These are phyloP conservation scores for Clathrus columnatus DNA, from an alignment of 768 basidiomycete genomes.

Conservation along the genomic window DNA sequence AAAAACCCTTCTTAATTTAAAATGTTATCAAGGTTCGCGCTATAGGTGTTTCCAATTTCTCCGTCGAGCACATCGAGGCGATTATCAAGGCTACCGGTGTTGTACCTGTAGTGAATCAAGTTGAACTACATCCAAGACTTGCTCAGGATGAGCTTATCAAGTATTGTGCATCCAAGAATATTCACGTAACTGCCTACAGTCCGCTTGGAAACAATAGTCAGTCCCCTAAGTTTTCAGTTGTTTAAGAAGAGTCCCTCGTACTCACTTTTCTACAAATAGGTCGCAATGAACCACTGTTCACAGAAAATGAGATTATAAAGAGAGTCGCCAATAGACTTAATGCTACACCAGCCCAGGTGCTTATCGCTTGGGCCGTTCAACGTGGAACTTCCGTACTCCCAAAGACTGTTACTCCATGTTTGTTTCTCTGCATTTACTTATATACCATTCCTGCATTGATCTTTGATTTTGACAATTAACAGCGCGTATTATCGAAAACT, in stretches of 20 bases:
- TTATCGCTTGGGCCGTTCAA: constrained; percentile 71
- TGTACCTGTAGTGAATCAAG: constrained; percentile 69
- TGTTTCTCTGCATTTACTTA: constrained; percentile 5
- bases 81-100: constrained; percentile 64
- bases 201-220: constrained; percentile 77
- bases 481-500: constrained; percentile 68
- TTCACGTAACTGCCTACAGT: constrained; percentile 63
- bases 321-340: constrained; percentile 54
- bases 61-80: constrained; percentile 51
- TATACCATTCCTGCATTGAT: constrained; percentile 2
- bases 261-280: background rate
- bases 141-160: constrained; percentile 65
- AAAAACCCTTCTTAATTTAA: background rate
- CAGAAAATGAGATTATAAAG: constrained; percentile 53
- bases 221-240: constrained; percentile 13
- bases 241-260: background rate
- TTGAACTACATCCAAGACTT: constrained; percentile 76
- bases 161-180: constrained; percentile 60
- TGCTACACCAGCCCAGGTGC: constrained; percentile 70
- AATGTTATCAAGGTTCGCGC: constrained; percentile 41
- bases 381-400: constrained; percentile 80
- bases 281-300: constrained; percentile 56
- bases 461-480: background rate
- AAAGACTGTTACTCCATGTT: constrained; percentile 63
- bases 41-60: constrained; percentile 82